Conservation (phyloP, 2,329 filamentous ascomycete genomes). For the Trematosphaeria pertusa region DNA sequence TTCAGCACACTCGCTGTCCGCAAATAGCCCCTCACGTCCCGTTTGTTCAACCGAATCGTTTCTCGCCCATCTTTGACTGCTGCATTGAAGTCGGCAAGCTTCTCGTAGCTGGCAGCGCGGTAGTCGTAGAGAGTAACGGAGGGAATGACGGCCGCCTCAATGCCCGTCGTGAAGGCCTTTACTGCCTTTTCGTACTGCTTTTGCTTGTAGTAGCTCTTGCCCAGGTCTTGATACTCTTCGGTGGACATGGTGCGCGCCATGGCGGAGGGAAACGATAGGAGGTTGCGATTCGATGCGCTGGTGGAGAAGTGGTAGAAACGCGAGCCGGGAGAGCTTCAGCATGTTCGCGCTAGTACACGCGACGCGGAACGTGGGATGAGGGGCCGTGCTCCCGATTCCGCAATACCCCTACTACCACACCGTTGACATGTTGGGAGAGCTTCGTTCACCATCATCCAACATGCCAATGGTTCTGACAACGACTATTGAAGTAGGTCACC, state of each 20-base stretch:
- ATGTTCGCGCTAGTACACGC: no score
- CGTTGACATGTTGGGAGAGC: no score
- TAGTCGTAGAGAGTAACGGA: conserved; percentile 57
- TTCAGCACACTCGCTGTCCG: conserved; percentile 59
- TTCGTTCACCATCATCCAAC: no score
- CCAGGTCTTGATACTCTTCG: conserved; percentile 46
- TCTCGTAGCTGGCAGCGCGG: conserved; percentile 62
- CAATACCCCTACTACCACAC: no score
- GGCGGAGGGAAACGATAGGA: neutral
- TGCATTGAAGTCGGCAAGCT: conserved; percentile 57
- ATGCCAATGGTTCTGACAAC: no score
- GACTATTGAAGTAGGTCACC: no score
- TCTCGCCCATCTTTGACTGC: conserved; percentile 64
- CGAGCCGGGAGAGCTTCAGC: neutral
- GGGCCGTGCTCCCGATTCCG: no score
- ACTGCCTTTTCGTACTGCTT: conserved; percentile 45
- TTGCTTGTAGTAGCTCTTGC: conserved; percentile 43
- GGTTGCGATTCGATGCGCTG: neutral
- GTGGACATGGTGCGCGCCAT: conserved; percentile 42
- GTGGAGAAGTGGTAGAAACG: neutral
- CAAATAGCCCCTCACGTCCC: conserved; percentile 64
- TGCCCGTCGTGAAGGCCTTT: conserved; percentile 42
- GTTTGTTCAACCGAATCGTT: conserved; percentile 60
- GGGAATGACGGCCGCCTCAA: conserved; percentile 30
- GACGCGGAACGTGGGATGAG: no score